Conservation (phyloP, 768 basidiomycete species). For the Boletales sp. region DNA sequence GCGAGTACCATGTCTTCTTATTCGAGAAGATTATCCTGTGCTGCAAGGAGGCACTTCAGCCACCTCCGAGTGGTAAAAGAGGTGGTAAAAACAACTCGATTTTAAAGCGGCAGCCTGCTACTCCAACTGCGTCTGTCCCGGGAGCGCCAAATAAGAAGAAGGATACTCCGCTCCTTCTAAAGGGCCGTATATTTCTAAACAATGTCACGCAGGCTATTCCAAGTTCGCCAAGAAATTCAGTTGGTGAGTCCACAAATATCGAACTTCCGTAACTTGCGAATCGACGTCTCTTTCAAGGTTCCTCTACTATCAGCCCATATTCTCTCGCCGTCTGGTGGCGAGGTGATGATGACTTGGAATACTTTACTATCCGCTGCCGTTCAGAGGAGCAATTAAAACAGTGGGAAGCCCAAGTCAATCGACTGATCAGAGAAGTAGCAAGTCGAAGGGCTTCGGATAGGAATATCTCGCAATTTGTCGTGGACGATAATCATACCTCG, state of each 20-base stretch:
- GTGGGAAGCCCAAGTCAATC: slow-evolving; percentile 89
- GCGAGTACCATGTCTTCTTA: slow-evolving; percentile 97
- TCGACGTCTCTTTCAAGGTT: slow-evolving; percentile 31
- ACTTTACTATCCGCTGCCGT: slow-evolving; percentile 90
- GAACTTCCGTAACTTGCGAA: not conserved
- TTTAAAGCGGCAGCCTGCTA: slow-evolving; percentile 72
- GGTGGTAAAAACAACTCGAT: slow-evolving; percentile 82
- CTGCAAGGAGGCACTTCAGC: slow-evolving; percentile 83
- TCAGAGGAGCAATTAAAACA: slow-evolving; percentile 88
- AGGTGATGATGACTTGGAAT: slow-evolving; percentile 90
- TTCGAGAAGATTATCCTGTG: slow-evolving; percentile 99
- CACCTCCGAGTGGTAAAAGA: slow-evolving; percentile 61
- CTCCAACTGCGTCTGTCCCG: slow-evolving; percentile 44
- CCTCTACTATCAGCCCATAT: slow-evolving; percentile 54
- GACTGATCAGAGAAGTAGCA: slow-evolving; percentile 78
- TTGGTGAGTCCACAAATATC: slow-evolving; percentile 46
- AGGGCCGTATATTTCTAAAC: slow-evolving; percentile 95
- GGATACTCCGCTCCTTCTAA: slow-evolving; percentile 79
- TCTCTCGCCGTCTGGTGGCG: slow-evolving; percentile 93
- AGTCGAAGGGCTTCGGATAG: slow-evolving; percentile 67
- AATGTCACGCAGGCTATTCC: slow-evolving; percentile 86
- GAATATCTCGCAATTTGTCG: slow-evolving; percentile 48
- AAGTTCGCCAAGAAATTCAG: slow-evolving; percentile 50
- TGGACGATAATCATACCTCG: slow-evolving; percentile 40
- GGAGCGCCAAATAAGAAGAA: slow-evolving; percentile 65